Conservation (phyloP, 2,329 filamentous ascomycete species). For the Dactylellina cionopaga region DNA sequence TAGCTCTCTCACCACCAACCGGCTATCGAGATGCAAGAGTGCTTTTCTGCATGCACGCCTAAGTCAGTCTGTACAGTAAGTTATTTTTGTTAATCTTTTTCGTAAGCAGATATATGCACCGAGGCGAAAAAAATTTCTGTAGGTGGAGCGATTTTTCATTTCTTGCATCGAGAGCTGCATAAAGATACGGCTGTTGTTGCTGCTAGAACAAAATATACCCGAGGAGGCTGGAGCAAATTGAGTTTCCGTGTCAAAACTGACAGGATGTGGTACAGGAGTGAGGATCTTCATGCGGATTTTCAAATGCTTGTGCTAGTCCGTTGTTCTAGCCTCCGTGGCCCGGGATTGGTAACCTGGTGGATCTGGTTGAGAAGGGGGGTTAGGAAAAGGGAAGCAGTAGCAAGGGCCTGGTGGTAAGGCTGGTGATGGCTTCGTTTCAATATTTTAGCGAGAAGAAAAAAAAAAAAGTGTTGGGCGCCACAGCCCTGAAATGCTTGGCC, state of each 20-base stretch:
- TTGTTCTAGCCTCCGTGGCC: no score
- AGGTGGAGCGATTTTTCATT: slow-evolving; percentile 25
- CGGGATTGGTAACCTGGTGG: background rate
- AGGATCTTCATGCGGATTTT: background rate
- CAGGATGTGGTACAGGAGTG: background rate
- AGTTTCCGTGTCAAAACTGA: no score
- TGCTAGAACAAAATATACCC: background rate
- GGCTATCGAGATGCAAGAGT: no score
- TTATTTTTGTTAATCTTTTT: background rate
- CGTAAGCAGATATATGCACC: slow-evolving; percentile 18
- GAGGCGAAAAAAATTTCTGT: background rate
- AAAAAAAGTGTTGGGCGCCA: background rate
- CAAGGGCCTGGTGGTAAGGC: slow-evolving; percentile 4
- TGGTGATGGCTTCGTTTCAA: slow-evolving; percentile 28
- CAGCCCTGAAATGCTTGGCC: slow-evolving; percentile 33
- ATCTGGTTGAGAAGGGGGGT: background rate
- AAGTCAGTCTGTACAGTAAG: background rate
- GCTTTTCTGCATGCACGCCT: background rate
- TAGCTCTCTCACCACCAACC: background rate
- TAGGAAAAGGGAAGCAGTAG: background rate
- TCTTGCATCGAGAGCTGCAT: no score
- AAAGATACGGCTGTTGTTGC: background rate
- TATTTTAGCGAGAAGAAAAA: slow-evolving; percentile 19
- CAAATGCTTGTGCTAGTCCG: background rate
- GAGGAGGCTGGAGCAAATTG: background rate